Evolutionary conservation across 305 asterid species (phyloP), one percentile per base, ranked within the genome.

Genomic region (Fraxinus floribunda): DNA sequence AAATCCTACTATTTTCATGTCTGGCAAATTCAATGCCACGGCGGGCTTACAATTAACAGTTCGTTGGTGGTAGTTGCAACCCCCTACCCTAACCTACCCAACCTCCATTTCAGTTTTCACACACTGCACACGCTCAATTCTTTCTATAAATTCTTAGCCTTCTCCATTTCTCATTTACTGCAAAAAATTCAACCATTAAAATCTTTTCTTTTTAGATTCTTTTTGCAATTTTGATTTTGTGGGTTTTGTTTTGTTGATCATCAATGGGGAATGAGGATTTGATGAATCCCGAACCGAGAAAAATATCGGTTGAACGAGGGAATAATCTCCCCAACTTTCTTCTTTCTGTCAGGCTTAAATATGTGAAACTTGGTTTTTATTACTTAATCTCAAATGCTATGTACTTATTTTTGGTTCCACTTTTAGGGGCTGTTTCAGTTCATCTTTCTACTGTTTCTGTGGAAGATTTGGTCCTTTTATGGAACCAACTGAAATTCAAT

Each of bases 361-460:
- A 90, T 57, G 90, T 90, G 62, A 88, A 90, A 38, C 89, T 88
- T n/a, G 93, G 93, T 0, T 83, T 85, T 81, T 91, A 87, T 11
- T 90, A 86, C 44, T 68, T 87, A 78, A 82, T 88, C 15, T 84
- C 85, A 60, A 82, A 84, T 80, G 89, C 84, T 39, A 70, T 90
- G 85, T 88, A 89, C 46, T 60, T 89, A 24, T 4, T 84, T 20
- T 78, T 88, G 10, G 71, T 86, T 3, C 91, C 92, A 5, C 52
- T 89, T 22, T 60, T 86, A 0, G 90, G 80, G 7, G 83, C 75
- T 0, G 44, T 85, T 72, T 85, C 71, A 2, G 84, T 83, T 64
- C 85, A 89, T 35, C 84, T 88, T 5, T 86, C 86, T 29, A 82
- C 91, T 0, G 60, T 85, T 29, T 76, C 81, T 0, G 79, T 79